These are phyloP conservation scores for Colletotrichum godetiae DNA, from an alignment of 2,329 filamentous ascomycete genomes.

Conservation along the genomic window DNA sequence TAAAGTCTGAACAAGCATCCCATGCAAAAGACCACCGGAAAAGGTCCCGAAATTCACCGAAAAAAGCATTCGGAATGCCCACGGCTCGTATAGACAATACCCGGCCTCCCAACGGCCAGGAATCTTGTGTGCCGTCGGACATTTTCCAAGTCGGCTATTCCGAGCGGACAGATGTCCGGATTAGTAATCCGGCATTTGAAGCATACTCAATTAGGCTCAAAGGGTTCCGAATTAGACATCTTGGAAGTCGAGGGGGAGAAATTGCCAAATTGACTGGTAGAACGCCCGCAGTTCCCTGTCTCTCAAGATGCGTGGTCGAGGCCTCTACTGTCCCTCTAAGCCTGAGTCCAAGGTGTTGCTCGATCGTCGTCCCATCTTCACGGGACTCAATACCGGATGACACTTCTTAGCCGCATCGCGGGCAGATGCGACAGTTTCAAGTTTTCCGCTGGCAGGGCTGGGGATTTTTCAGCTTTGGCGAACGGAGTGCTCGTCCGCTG, in stretches of 20 bases:
- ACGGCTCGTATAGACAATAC: background rate
- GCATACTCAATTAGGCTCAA: background rate
- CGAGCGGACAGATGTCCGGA: background rate
- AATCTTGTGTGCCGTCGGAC: too few species aligned
- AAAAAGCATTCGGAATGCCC: background rate
- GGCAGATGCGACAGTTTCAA: slow-evolving; percentile 1
- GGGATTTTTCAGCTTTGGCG: background rate
- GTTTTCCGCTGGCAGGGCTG: background rate
- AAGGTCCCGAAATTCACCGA: background rate
- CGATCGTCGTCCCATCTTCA: background rate
- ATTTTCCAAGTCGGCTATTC: background rate
- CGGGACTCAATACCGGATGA: background rate
- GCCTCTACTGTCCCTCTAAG: background rate
- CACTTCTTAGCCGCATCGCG: background rate
- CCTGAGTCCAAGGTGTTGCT: background rate
- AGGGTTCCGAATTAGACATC: too few species aligned
- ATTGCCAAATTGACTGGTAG: background rate
- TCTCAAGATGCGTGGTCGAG: background rate
- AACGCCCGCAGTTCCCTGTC: background rate
- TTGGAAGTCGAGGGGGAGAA: too few species aligned
- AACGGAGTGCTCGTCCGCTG: background rate
- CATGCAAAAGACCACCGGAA: background rate
- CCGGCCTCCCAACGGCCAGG: too few species aligned
- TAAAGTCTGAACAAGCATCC: background rate
- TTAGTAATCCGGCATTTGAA: background rate